These are phyloP conservation scores for Wallacemonas collosoma DNA, from an alignment of 208 protist species.

Conservation along the genomic window DNA sequence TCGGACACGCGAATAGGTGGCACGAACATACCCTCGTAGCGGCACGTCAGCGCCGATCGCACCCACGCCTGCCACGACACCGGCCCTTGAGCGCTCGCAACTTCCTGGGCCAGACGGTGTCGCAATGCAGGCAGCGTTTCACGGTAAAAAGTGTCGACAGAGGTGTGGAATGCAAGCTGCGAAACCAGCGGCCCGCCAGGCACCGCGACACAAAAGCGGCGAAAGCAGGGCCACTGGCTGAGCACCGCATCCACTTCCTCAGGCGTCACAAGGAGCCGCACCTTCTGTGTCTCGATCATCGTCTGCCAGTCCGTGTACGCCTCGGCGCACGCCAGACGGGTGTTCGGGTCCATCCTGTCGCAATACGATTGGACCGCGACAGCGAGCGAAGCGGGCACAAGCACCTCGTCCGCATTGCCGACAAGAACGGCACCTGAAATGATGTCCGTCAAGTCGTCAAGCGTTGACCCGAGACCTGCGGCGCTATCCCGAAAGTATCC, in stretches of 20 bases:
- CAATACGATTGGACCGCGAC: slow-evolving; percentile 8
- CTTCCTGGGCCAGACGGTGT: slow-evolving; percentile 15
- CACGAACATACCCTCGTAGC: slow-evolving; percentile 75
- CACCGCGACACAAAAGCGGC: slow-evolving; percentile 64
- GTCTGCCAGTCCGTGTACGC: neutral
- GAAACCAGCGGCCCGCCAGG: slow-evolving; percentile 69
- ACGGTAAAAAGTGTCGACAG: slow-evolving; percentile 49
- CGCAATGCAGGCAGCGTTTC: slow-evolving; percentile 30
- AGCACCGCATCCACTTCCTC: slow-evolving; percentile 26
- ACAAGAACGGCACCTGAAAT: slow-evolving; percentile 49
- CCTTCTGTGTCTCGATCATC: neutral
- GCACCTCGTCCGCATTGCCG: slow-evolving; percentile 49
- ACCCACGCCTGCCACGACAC: slow-evolving; percentile 76
- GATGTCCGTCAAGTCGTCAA: slow-evolving; percentile 43
- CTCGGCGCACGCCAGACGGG: neutral
- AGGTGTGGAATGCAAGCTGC: slow-evolving; percentile 50
- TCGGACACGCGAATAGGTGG: slow-evolving; percentile 72
- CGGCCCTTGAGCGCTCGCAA: neutral
- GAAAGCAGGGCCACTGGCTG: slow-evolving; percentile 24
- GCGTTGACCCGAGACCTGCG: neutral
- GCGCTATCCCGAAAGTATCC: neutral
- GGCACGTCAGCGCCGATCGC: slow-evolving; percentile 76
- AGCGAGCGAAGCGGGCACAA: slow-evolving; percentile 60
- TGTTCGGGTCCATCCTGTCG: neutral
- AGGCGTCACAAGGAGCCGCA: slow-evolving; percentile 26